Evolutionary conservation across 73 alveolate genomes (phyloP).

Genomic region (Urostyla sp.): DNA sequence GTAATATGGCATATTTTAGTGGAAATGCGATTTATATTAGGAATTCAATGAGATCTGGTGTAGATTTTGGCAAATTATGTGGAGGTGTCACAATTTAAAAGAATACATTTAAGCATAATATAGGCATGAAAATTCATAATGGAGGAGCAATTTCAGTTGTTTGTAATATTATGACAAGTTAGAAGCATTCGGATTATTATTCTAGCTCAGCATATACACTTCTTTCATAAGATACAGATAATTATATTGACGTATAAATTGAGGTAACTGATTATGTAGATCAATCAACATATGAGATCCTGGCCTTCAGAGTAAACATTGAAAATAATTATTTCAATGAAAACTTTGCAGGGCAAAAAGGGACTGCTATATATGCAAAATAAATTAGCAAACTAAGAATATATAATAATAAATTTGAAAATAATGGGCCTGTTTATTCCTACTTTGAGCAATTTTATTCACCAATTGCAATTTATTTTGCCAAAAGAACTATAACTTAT

Average conservation of each 20-base stretch:
- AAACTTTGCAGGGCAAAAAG: conserved; percentile 54
- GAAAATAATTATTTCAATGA: neutral
- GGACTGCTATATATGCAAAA: conserved; percentile 35
- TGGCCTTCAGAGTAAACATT: neutral
- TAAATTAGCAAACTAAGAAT: neutral
- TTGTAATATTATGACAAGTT: neutral
- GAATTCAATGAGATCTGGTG: neutral
- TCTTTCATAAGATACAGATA: neutral
- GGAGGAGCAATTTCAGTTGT: conserved; percentile 57
- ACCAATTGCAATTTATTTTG: neutral
- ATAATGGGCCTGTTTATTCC: conserved; percentile 50
- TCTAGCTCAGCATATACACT: neutral
- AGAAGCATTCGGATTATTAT: neutral
- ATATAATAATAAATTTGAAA: neutral
- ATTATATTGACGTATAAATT: neutral
- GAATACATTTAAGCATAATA: conserved; percentile 1
- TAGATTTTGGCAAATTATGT: neutral
- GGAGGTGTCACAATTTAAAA: conserved; percentile 35
- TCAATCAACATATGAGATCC: neutral
- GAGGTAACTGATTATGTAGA: neutral
- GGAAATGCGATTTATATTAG: conserved; percentile 45
- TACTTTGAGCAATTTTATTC: conserved; percentile 10
- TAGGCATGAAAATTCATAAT: conserved; percentile 48
- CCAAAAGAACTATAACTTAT: neutral
- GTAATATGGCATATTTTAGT: conserved; percentile 14